Evolutionary conservation across 2,329 filamentous ascomycete species (phyloP).

Genomic region (Tolypocladium paradoxum): DNA sequence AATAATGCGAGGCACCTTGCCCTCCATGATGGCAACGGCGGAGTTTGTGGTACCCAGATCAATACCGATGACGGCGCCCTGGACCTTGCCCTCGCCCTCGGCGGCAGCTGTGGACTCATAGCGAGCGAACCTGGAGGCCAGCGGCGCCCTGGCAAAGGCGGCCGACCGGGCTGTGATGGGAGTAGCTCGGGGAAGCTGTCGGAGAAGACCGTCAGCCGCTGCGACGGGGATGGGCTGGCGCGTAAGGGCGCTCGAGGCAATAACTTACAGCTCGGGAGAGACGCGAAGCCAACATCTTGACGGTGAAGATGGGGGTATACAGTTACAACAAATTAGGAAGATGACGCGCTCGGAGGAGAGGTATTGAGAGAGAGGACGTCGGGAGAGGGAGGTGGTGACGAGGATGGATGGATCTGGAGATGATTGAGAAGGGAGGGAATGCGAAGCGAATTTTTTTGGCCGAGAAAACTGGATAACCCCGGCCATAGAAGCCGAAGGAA

Average conservation of each 20-base stretch:
- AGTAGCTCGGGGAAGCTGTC: constrained; percentile 66
- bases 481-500: constrained; percentile 33
- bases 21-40: constrained; percentile 95
- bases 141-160: constrained; percentile 56
- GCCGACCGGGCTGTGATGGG: constrained; percentile 58
- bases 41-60: constrained; percentile 98
- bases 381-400: constrained; percentile 6
- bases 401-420: constrained; percentile 7
- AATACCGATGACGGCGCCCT: constrained; percentile 95
- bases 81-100: constrained; percentile 59
- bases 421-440: constrained; percentile 15
- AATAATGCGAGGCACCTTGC: constrained; percentile 89
- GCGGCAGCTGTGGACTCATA: constrained; percentile 55
- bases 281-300: constrained; percentile 62
- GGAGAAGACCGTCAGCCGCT: constrained; percentile 9
- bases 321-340: constrained; percentile 21
- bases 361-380: constrained; percentile 14
- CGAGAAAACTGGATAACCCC: constrained; percentile 20
- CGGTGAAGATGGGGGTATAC: constrained; percentile 22
- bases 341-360: constrained; percentile 23
- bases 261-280: constrained; percentile 64
- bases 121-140: constrained; percentile 63
- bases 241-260: not conserved
- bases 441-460: constrained; percentile 28
- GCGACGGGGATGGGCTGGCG: not conserved